phyloP scores from a whole-genome alignment of 2,329 filamentous ascomycete genomes.

The Nectriaceae sp. region DNA sequence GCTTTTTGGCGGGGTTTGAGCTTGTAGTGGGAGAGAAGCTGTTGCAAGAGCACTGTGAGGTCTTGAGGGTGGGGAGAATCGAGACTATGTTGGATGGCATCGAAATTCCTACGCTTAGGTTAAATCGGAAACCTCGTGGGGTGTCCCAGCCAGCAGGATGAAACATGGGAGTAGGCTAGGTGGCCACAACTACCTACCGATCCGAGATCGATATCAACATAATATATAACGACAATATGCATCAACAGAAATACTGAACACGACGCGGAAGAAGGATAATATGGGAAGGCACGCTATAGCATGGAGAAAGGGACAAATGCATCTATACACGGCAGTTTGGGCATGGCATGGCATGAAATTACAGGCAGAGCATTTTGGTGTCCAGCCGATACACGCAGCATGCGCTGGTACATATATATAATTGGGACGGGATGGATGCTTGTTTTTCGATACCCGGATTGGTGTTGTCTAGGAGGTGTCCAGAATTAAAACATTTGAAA shows the following conservation, averaged over 20 bases:
- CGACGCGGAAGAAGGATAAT: neutral
- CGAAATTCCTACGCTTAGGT: constrained; percentile 32
- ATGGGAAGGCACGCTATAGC: neutral
- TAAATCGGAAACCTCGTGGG: constrained; percentile 25
- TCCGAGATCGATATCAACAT: neutral
- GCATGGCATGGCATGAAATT: neutral
- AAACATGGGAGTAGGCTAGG: constrained; percentile 5
- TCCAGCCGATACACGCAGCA: neutral
- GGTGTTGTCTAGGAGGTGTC: neutral
- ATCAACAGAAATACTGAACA: neutral
- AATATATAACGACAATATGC: neutral
- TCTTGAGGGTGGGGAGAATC: constrained; percentile 32
- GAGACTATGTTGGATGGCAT: constrained; percentile 24
- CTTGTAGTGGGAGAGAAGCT: constrained; percentile 54
- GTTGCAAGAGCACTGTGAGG: constrained; percentile 36
- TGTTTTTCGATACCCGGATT: neutral
- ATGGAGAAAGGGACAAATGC: too few relatives aligned
- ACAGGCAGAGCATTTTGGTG: neutral
- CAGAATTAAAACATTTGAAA: neutral
- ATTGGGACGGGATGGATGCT: neutral
- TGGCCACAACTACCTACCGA: neutral
- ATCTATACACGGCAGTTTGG: too few relatives aligned
- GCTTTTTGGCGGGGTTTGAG: constrained; percentile 84
- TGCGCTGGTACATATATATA: neutral
- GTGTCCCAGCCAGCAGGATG: constrained; percentile 18